A percentile compares a stretch with the other conserved stretches of the same genome.
Evolutionary conservation across 345 rosid genomes (phyloP).

Genomic region (Citrus trifoliata): DNA sequence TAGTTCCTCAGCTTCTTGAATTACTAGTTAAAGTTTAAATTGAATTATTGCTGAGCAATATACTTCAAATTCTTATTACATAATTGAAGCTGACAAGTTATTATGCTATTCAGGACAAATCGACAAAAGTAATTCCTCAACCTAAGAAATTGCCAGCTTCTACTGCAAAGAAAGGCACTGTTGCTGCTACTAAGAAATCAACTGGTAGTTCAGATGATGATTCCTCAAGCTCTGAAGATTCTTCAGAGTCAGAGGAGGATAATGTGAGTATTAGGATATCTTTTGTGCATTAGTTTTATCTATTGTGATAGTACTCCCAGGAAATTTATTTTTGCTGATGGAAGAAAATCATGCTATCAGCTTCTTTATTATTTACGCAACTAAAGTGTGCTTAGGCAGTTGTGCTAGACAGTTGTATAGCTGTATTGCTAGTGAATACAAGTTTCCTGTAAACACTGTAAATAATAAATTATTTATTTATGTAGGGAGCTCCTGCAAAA

Average conservation of each 20-base stretch:
- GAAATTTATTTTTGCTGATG: background rate
- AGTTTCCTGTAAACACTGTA: background rate
- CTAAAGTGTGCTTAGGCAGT: background rate
- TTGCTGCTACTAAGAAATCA: slow-evolving; percentile 9
- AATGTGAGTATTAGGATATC: slow-evolving; percentile 1
- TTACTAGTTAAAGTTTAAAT: background rate
- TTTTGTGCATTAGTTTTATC: background rate
- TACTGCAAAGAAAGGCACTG: slow-evolving; percentile 16
- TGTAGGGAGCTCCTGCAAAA: background rate
- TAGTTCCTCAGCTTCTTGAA: background rate
- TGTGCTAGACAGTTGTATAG: background rate
- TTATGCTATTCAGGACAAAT: slow-evolving; percentile 25
- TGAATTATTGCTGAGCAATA: background rate
- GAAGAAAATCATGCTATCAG: background rate
- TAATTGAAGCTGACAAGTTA: background rate
- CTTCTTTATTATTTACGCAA: background rate
- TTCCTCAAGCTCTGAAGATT: slow-evolving; percentile 7
- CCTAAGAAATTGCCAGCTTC: slow-evolving; percentile 16
- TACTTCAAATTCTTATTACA: background rate
- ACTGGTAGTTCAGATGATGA: slow-evolving; percentile 23
- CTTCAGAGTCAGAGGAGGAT: slow-evolving; percentile 14
- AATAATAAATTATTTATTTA: background rate
- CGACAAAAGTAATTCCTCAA: slow-evolving; percentile 20
- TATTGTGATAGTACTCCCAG: background rate
- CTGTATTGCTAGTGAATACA: background rate